phyloP scores from a whole-genome alignment of 2,329 filamentous ascomycete genomes.

The Alternaria ventricosa region DNA sequence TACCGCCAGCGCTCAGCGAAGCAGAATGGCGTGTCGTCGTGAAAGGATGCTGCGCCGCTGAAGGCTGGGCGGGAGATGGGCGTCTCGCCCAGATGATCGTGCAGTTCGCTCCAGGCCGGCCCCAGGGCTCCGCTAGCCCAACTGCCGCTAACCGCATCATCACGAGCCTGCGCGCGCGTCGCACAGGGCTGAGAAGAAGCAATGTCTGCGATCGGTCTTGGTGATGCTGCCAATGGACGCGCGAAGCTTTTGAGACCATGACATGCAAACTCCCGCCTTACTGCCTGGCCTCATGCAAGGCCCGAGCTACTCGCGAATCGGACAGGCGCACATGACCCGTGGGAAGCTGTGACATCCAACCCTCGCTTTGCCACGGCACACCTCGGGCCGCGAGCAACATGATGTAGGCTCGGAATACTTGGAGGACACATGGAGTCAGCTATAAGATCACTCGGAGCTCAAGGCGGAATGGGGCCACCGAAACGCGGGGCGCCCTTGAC shows the following conservation, averaged over 20 bases:
- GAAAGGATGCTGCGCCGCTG: slow-evolving; percentile 1
- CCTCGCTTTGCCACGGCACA: slow-evolving; percentile 42
- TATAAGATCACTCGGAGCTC: slow-evolving; percentile 15
- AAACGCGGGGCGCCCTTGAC: slow-evolving; percentile 20
- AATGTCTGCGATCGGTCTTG: neutral
- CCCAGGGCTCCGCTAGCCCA: neutral
- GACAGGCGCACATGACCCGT: slow-evolving; percentile 33
- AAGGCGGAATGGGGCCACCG: neutral
- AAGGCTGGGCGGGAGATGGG: slow-evolving; percentile 1
- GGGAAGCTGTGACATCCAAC: slow-evolving; percentile 20
- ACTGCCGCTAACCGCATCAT: slow-evolving; percentile 3
- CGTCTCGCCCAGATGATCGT: slow-evolving; percentile 16
- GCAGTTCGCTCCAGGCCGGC: neutral
- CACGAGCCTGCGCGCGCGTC: slow-evolving; percentile 1
- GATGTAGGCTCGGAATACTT: slow-evolving; percentile 1
- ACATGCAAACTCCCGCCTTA: neutral
- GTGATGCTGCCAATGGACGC: neutral
- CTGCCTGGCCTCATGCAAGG: slow-evolving; percentile 29
- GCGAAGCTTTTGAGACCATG: neutral
- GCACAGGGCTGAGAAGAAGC: slow-evolving; percentile 2
- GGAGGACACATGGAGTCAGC: slow-evolving; percentile 8
- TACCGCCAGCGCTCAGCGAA: neutral
- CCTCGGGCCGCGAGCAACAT: slow-evolving; percentile 33
- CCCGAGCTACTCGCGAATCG: slow-evolving; percentile 18
- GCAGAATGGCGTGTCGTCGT: slow-evolving; percentile 1